phyloP scores from a whole-genome alignment of 1,284 basidiomycete species.

The Malassezia equina region DNA sequence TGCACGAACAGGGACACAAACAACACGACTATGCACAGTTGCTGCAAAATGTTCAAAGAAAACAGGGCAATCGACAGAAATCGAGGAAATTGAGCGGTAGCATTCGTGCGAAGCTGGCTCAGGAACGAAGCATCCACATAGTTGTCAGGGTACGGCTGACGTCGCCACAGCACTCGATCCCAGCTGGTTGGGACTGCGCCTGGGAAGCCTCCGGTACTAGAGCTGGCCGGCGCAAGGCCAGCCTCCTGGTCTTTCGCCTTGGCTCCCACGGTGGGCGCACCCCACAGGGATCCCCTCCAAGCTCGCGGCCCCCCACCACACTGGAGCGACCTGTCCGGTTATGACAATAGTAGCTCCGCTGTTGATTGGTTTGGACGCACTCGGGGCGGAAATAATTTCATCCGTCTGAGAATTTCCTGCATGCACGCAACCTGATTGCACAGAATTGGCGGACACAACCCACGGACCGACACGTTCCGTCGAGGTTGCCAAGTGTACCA shows the following conservation, averaged over 20 bases:
- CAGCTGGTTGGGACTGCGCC: slow-evolving; percentile 49
- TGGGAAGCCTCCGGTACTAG: background rate
- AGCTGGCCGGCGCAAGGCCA: background rate
- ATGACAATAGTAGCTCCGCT: background rate
- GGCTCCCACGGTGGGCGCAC: background rate
- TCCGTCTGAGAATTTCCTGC: background rate
- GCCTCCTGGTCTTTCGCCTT: background rate
- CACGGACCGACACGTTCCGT: background rate
- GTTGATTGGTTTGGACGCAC: background rate
- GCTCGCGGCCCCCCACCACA: background rate
- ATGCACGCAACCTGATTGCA: background rate
- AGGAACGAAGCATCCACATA: slow-evolving; percentile 71
- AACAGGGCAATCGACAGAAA: slow-evolving; percentile 64
- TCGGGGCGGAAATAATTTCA: background rate
- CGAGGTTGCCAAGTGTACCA: background rate
- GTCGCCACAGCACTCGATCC: slow-evolving; percentile 76
- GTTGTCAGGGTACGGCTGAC: slow-evolving; percentile 69
- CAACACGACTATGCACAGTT: slow-evolving; percentile 20
- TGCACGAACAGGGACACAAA: slow-evolving; percentile 32
- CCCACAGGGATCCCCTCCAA: background rate
- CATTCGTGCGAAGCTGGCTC: slow-evolving; percentile 55
- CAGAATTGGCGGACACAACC: background rate
- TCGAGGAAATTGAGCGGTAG: slow-evolving; percentile 51
- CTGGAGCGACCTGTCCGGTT: background rate
- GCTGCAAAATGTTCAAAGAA: slow-evolving; percentile 31